Evolutionary conservation across 2,329 filamentous ascomycete species (phyloP), one percentile per base, ranked within the genome.

Genomic region (Simplicillium aogashimaense): DNA sequence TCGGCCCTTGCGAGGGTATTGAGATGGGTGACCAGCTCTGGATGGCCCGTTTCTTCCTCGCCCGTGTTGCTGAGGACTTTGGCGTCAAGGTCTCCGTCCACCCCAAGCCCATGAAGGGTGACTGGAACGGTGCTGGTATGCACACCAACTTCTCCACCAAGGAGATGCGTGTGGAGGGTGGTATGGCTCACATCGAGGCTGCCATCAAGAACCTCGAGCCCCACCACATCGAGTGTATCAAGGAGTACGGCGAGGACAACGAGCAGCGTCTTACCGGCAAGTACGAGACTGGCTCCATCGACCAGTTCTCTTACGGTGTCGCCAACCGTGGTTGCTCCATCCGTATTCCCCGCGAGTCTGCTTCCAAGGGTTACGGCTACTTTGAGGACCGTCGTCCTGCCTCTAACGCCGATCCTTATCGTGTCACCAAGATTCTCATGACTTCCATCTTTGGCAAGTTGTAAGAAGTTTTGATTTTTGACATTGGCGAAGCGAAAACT

Each of bases 281-380:
- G 50, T 87, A 95, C 69, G 92, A 98, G 80, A 98, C 92, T 10
- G 89, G 89, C 36, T 78, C 74, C 54, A 95, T 95, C 58, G 90
- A 98, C 60, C 77, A 83, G 63, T 98, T 98, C 78, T 81, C 79
- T 53, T 97, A 82, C 66, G 90, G 92, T 59, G 82, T 97, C 46
- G 92, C 92, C 64, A 90, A 97, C 81, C 88, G 92, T 67, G 92
- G 90, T 57, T 83, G 86, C 44, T 94, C 85, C 31, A 89, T 97
- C 57, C 86, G 92, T 63, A 92, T 98, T 53, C 89, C 89, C 54
- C 82, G 88, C 55, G 80, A 87, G 55, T 78, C 76, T 53, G 88
- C 84, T 37, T 81, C 84, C 60, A 86, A 94, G 65, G 87, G 87
- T 64, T 92, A 84, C 70, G 89, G 89, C 49, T 95, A 95, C 77